Evolutionary conservation across 2,329 filamentous ascomycete genomes (phyloP).

Genomic region (Neophaeococcomyces aloes): DNA sequence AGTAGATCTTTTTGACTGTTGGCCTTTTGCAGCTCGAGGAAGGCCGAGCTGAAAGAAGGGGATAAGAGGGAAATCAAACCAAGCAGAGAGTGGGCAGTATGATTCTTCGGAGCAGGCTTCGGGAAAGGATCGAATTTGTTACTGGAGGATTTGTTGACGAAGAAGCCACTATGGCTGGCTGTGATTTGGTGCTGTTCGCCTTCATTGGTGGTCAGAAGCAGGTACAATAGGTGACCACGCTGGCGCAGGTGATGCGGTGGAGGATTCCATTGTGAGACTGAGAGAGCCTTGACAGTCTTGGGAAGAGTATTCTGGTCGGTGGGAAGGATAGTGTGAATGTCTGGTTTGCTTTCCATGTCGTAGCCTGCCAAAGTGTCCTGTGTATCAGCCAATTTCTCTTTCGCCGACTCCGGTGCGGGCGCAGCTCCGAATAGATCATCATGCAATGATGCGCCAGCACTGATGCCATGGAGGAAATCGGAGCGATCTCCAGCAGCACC

Average conservation of each 20-base stretch:
- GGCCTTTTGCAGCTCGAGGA: conserved; percentile 68
- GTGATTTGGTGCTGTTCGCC: conserved; percentile 93
- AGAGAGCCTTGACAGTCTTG: conserved; percentile 82
- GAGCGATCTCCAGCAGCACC: conserved; percentile 82
- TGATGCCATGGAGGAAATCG: conserved; percentile 74
- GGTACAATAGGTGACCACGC: conserved; percentile 84
- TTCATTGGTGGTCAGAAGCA: conserved; percentile 81
- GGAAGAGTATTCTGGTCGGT: conserved; percentile 56
- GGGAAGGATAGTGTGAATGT: conserved; percentile 62
- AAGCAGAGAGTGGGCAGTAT: conserved; percentile 75
- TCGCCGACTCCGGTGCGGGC: conserved; percentile 29
- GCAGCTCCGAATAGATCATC: conserved; percentile 53
- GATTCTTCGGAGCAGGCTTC: conserved; percentile 64
- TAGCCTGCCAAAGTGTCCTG: conserved; percentile 58
- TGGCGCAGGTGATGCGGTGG: conserved; percentile 84
- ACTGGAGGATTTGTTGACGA: conserved; percentile 91
- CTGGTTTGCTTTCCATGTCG: conserved; percentile 60
- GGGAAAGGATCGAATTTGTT: conserved; percentile 89
- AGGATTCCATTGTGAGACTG: conserved; percentile 90
- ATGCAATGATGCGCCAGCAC: conserved; percentile 76
- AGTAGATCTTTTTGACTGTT: conserved; percentile 80
- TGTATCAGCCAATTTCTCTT: conserved; percentile 28
- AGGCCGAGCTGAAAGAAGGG: conserved; percentile 67
- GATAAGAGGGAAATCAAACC: conserved; percentile 69
- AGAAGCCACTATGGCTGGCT: conserved; percentile 87